Conservation (phyloP, 192 early-diverging fungal species). For the Umbelopsis sp. region DNA sequence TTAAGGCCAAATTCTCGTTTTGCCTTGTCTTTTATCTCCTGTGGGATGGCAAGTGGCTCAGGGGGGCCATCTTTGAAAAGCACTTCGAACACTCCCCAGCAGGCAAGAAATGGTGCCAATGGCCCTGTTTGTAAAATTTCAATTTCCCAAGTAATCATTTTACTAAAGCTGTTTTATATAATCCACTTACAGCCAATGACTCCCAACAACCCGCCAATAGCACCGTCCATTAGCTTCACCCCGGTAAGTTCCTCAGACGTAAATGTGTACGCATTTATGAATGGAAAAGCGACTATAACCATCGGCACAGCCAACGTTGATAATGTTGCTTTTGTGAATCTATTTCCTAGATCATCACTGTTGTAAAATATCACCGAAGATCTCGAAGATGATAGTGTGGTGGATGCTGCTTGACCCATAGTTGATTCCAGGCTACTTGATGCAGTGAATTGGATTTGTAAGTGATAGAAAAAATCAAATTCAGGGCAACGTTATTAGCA, state of each 20-base stretch:
- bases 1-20: constrained; percentile 32
- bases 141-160: too few species aligned
- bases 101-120: constrained; percentile 38
- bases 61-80: constrained; percentile 32
- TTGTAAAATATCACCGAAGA: constrained; percentile 29
- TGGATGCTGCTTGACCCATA: constrained; percentile 41
- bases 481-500: too few species aligned
- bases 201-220: constrained; percentile 38
- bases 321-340: constrained; percentile 35
- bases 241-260: constrained; percentile 37
- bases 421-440: not conserved
- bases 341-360: constrained; percentile 28
- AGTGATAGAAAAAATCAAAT: too few species aligned
- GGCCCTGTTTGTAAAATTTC: constrained; percentile 15
- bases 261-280: constrained; percentile 39
- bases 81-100: constrained; percentile 31
- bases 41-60: constrained; percentile 30
- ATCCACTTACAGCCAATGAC: constrained; percentile 40
- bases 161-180: not conserved
- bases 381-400: constrained; percentile 24
- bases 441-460: too few species aligned
- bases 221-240: constrained; percentile 34
- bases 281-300: constrained; percentile 41
- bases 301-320: constrained; percentile 38
- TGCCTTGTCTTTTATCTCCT: constrained; percentile 27